phyloP scores from a whole-genome alignment of 2,329 filamentous ascomycete genomes.

The Fusarium annulatum region DNA sequence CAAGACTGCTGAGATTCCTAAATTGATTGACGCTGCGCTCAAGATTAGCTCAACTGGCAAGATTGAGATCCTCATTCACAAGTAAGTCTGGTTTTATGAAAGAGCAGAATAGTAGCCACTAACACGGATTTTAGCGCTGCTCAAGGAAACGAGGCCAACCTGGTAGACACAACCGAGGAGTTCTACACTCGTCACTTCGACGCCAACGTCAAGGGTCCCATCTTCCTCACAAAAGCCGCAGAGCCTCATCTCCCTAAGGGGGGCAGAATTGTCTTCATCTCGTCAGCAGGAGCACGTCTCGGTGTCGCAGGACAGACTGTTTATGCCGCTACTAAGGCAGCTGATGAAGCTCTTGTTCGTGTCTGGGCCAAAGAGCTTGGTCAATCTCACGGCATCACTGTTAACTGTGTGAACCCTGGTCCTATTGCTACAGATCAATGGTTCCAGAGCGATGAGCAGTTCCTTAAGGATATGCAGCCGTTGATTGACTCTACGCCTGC shows the following conservation, averaged over 20 bases:
- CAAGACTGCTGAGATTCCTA: not conserved
- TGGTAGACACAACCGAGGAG: not conserved
- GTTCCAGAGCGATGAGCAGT: slow-evolving; percentile 44
- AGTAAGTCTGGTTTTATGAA: not conserved
- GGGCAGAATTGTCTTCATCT: not conserved
- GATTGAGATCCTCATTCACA: not conserved
- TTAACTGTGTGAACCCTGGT: slow-evolving; percentile 50
- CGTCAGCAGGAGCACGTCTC: not conserved
- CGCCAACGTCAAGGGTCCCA: not conserved
- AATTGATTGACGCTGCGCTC: not conserved
- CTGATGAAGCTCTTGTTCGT: not conserved
- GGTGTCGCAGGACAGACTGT: not conserved
- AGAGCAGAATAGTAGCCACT: not conserved
- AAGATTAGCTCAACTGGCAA: not conserved
- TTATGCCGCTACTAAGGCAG: not conserved
- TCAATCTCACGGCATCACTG: slow-evolving; percentile 43
- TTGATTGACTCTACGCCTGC: not conserved
- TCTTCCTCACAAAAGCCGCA: not conserved
- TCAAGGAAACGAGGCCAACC: not conserved
- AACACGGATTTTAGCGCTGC: not conserved
- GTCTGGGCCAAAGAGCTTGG: slow-evolving; percentile 42
- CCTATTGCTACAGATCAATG: slow-evolving; percentile 45
- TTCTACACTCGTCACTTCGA: not conserved
- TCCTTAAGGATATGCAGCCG: slow-evolving; percentile 43
- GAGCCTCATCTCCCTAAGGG: not conserved